Evolutionary conservation across 345 rosid genomes (phyloP).

Genomic region (Euphorbia peplus): DNA sequence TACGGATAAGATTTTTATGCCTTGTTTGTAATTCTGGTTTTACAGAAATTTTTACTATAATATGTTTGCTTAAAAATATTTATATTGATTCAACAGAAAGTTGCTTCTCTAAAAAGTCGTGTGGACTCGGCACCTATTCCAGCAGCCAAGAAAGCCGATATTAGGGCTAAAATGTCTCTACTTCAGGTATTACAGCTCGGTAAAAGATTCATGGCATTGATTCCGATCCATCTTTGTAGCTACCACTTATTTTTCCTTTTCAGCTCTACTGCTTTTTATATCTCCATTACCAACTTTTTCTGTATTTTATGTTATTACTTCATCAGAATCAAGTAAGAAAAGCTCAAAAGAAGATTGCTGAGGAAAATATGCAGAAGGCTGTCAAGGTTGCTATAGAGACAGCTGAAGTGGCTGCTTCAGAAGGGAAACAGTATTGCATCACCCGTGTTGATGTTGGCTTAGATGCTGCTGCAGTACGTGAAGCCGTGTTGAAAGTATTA

Average conservation of each 20-base stretch:
- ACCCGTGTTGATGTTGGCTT: conserved; percentile 76
- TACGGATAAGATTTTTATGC: neutral
- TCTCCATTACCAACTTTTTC: neutral
- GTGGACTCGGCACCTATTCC: conserved; percentile 79
- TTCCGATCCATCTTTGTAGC: neutral
- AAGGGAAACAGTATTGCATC: conserved; percentile 71
- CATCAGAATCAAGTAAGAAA: conserved; percentile 63
- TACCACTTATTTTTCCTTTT: neutral
- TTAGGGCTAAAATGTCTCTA: conserved; percentile 60
- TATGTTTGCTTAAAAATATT: neutral
- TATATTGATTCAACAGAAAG: conserved; percentile 47
- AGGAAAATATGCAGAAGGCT: conserved; percentile 74
- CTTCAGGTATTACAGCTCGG: conserved; percentile 58
- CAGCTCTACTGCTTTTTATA: neutral
- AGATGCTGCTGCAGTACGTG: conserved; percentile 94
- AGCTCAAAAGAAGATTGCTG: conserved; percentile 85
- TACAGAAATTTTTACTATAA: neutral
- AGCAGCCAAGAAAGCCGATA: conserved; percentile 80
- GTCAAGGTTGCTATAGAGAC: conserved; percentile 53
- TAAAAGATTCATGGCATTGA: neutral
- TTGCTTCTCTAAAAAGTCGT: conserved; percentile 67
- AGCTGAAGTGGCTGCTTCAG: conserved; percentile 66
- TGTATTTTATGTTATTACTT: neutral
- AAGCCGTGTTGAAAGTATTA: conserved; percentile 77
- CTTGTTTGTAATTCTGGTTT: neutral